These are phyloP conservation scores for Ziziphus jujuba DNA, from an alignment of 306 rosid genomes.

Conservation along the genomic window DNA sequence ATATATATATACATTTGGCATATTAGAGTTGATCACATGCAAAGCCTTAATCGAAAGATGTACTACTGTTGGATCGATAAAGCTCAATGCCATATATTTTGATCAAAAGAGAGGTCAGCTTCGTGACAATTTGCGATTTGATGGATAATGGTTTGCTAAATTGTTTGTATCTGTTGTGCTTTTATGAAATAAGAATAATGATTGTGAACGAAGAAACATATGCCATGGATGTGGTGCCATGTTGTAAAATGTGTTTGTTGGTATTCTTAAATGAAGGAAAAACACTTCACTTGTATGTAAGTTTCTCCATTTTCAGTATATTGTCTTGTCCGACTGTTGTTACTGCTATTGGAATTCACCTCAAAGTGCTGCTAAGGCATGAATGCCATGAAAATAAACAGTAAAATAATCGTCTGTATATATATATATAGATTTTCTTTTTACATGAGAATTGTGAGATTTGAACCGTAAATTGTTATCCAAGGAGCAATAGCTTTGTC, in stretches of 20 bases:
- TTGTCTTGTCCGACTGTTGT: not conserved
- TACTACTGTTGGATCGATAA: not conserved
- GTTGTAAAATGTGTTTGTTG: slow-evolving; percentile 12
- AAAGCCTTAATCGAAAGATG: not conserved
- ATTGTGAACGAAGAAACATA: slow-evolving; percentile 12
- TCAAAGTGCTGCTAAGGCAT: too few species aligned
- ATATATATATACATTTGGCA: too few species aligned
- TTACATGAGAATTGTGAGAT: too few species aligned
- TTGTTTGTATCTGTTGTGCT: not conserved
- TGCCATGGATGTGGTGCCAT: slow-evolving; percentile 14
- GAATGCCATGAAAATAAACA: too few species aligned
- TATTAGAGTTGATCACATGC: not conserved
- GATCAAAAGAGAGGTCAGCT: not conserved
- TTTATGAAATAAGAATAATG: slow-evolving; percentile 1
- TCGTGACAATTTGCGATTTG: slow-evolving; percentile 1
- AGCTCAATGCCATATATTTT: not conserved
- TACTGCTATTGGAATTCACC: too few species aligned
- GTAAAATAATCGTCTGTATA: too few species aligned
- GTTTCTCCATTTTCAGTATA: slow-evolving; percentile 8
- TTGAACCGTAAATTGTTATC: too few species aligned
- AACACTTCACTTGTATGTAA: not conserved
- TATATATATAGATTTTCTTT: too few species aligned
- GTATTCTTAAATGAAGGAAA: not conserved
- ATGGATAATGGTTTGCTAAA: slow-evolving; percentile 14
- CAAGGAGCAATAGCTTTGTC: too few species aligned